Evolutionary conservation across 768 basidiomycete species (phyloP).

Genomic region (Pisolithus marmoratus): DNA sequence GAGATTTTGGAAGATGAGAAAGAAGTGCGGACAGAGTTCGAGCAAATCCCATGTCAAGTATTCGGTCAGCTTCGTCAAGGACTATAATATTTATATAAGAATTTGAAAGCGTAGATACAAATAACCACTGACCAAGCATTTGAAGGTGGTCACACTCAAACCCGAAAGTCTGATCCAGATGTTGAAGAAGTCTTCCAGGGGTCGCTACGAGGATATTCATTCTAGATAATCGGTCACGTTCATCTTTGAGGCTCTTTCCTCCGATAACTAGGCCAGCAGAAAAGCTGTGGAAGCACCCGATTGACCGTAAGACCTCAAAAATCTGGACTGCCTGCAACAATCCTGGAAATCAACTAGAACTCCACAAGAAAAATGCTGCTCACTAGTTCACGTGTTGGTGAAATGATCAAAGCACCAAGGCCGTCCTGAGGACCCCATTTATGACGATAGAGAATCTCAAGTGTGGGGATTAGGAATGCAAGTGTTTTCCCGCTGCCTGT

Average conservation of each 20-base stretch:
- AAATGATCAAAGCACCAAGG: constrained; percentile 85
- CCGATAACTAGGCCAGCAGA: constrained; percentile 95
- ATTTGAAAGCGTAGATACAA: background rate
- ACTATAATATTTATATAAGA: constrained; percentile 39
- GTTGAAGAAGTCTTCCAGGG: constrained; percentile 89
- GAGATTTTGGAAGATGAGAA: constrained; percentile 83
- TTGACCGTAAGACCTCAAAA: constrained; percentile 90
- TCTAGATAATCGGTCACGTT: constrained; percentile 76
- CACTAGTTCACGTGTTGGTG: constrained; percentile 90
- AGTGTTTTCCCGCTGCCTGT: constrained; percentile 75
- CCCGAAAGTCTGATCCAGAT: constrained; percentile 97
- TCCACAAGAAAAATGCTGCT: constrained; percentile 19
- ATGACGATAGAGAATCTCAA: constrained; percentile 58
- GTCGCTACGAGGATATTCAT: constrained; percentile 99
- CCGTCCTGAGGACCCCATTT: constrained; percentile 74
- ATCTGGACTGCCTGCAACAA: constrained; percentile 85
- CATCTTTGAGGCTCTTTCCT: constrained; percentile 92
- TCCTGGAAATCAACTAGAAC: constrained; percentile 2
- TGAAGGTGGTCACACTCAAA: constrained; percentile 92
- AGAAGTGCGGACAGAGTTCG: constrained; percentile 85
- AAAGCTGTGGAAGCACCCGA: constrained; percentile 87
- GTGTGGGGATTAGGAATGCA: constrained; percentile 62
- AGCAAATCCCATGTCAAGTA: constrained; percentile 94
- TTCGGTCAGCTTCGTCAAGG: constrained; percentile 94
- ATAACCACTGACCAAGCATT: constrained; percentile 60